Base-by-base conservation (phyloP, 345 rosid genomes). In the Populus euphratica region DNA sequence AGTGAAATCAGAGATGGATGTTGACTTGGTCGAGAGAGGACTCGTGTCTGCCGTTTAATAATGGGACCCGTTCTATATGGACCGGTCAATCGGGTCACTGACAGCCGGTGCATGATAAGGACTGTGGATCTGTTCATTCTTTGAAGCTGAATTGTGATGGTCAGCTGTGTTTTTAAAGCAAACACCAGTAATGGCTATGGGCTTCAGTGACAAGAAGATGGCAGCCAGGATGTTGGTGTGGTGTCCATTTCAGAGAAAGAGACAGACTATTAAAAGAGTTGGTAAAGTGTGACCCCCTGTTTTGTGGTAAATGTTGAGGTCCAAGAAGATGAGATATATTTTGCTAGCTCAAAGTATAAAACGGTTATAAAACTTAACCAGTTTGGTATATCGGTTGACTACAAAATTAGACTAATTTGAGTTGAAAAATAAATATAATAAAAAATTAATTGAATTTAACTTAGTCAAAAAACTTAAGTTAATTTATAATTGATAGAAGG, bases 21-120 rank as follows among this genome's bases (percentile, higher is more conserved):
- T 31, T 47, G 14, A 39, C 50, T 16, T 33, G 27, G 59, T 52
- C 23, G 50, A 39, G 56, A 2, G 38, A 39, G 54, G 68, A 54
- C 27, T 20, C 9, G 2, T 52, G 25, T 18, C 56, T 23, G 41
- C 31, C 39, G 73, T 52, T 14, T 10, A 6, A 25, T 41, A 2
- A 67, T 43, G 25, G 17, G 41, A 43, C 18, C n/a, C 5, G 39
- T 21, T 23, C 49, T 31, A 61, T 18, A 2, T 31, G 50, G 65
- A 17, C 52, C 71, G 52, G 63, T 35, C 23, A 77, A 64, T 7
- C 33, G 78, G 35, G 5, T 10, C 80, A 71, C 54, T 50, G 52
- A 71, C 71, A 35, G 12, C 36, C 23, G 25, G 47, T 33, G 12
- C 10, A 3, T 1, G 31, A 44, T 2, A 9, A 10, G 10, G 64